These are phyloP conservation scores for Tagetes erecta DNA, from an alignment of 129 eudicot genomes.

Conservation along the genomic window DNA sequence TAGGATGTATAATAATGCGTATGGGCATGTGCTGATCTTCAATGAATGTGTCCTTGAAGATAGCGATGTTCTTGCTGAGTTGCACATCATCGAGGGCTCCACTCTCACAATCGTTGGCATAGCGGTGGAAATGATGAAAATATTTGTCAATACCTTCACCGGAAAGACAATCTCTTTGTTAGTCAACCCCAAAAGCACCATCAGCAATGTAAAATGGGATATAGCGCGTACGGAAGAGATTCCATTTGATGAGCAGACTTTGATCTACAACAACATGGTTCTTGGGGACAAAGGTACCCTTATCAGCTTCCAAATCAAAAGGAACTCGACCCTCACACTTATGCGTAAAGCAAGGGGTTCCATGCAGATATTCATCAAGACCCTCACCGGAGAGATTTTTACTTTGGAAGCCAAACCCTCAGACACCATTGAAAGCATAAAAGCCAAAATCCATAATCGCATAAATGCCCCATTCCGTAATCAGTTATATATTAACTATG, in stretches of 20 bases:
- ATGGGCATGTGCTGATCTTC: constrained; percentile 6
- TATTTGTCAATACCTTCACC: constrained; percentile 4
- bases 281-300: not conserved
- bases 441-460: not conserved
- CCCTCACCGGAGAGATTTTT: not conserved
- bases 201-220: not conserved
- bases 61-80: constrained; percentile 15
- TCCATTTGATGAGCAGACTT: not conserved
- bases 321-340: constrained; percentile 15
- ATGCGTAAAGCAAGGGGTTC: not conserved
- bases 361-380: not conserved
- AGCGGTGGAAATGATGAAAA: not conserved
- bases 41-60: constrained; percentile 1
- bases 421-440: not conserved
- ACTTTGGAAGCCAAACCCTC: not conserved
- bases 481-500: no score
- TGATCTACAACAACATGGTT: not conserved
- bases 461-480: not conserved
- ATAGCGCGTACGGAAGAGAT: not conserved
- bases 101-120: not conserved
- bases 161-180: constrained; percentile 4
- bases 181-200: not conserved
- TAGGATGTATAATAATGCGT: no score
- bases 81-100: not conserved
- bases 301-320: not conserved